Evolutionary conservation across 345 rosid species (phyloP).

Genomic region (Boechera stricta): DNA sequence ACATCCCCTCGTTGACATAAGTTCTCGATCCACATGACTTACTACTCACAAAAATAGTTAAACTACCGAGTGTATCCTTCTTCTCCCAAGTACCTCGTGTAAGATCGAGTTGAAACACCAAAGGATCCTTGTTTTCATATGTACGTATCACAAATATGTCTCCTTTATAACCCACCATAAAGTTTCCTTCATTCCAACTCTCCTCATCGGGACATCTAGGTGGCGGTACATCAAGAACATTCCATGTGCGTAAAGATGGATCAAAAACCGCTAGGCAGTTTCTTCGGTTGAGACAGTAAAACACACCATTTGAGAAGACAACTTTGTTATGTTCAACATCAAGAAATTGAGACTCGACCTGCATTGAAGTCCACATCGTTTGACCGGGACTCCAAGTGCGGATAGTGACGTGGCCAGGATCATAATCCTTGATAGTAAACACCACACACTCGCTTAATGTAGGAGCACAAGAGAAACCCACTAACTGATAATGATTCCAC

Average conservation of each 20-base stretch:
- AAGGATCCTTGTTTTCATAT: slow-evolving; percentile 23
- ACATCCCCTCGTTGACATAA: slow-evolving; percentile 24
- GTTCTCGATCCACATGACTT: slow-evolving; percentile 37
- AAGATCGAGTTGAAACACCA: slow-evolving; percentile 40
- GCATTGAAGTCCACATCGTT: slow-evolving; percentile 56
- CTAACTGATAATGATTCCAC: slow-evolving; percentile 50
- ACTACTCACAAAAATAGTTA: slow-evolving; percentile 27
- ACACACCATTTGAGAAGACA: slow-evolving; percentile 39
- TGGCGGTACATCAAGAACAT: slow-evolving; percentile 26
- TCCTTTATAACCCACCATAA: slow-evolving; percentile 33
- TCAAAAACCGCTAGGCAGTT: slow-evolving; percentile 30
- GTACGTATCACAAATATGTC: slow-evolving; percentile 15
- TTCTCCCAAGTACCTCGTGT: slow-evolving; percentile 27
- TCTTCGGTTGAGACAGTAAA: slow-evolving; percentile 35
- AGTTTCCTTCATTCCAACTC: slow-evolving; percentile 23
- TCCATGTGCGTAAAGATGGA: slow-evolving; percentile 31
- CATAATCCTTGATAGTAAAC: slow-evolving; percentile 60
- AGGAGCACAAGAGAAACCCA: slow-evolving; percentile 77
- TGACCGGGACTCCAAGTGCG: slow-evolving; percentile 64
- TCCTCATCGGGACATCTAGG: slow-evolving; percentile 8
- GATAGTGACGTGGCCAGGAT: slow-evolving; percentile 65
- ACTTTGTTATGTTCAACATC: slow-evolving; percentile 24
- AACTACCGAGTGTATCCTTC: slow-evolving; percentile 27
- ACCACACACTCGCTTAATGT: slow-evolving; percentile 60
- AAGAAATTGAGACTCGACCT: slow-evolving; percentile 35